Evolutionary conservation across 345 rosid species (phyloP).

Genomic region (Gossypium bickii): DNA sequence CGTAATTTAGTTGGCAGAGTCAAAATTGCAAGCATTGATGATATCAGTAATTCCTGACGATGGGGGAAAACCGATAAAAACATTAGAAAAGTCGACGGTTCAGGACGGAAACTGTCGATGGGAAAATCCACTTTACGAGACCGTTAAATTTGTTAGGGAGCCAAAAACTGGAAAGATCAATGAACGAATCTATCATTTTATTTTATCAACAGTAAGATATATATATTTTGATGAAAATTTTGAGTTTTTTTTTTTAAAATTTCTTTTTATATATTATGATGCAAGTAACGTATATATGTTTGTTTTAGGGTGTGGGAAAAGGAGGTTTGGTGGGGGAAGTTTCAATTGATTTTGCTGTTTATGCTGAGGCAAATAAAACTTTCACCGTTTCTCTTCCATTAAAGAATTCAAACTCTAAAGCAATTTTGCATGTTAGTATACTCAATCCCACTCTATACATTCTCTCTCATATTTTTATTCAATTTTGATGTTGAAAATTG

Average conservation of each 20-base stretch:
- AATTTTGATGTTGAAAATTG: slow-evolving; percentile 20
- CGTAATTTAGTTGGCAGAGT: slow-evolving; percentile 40
- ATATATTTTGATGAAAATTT: background rate
- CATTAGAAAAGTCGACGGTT: slow-evolving; percentile 57
- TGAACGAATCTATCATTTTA: slow-evolving; percentile 60
- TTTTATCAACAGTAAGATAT: slow-evolving; percentile 59
- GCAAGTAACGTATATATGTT: background rate
- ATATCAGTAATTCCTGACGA: slow-evolving; percentile 84
- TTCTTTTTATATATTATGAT: background rate
- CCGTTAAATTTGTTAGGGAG: slow-evolving; percentile 62
- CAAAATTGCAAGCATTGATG: slow-evolving; percentile 50
- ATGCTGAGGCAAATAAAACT: slow-evolving; percentile 57
- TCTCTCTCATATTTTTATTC: slow-evolving; percentile 21
- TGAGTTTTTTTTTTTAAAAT: background rate
- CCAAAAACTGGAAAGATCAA: slow-evolving; percentile 66
- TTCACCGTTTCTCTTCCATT: slow-evolving; percentile 73
- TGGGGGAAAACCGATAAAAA: slow-evolving; percentile 64
- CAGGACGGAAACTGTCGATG: slow-evolving; percentile 65
- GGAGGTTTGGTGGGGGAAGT: slow-evolving; percentile 67
- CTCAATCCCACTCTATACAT: slow-evolving; percentile 13
- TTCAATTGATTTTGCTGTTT: slow-evolving; percentile 72
- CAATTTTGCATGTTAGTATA: slow-evolving; percentile 76
- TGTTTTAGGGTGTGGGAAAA: slow-evolving; percentile 60
- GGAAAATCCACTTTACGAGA: slow-evolving; percentile 71
- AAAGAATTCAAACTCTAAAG: slow-evolving; percentile 57